Percentiles rank a stretch among this genome's conserved stretches.
phyloP scores from a whole-genome alignment of 345 rosid genomes.

The Eucalyptus caleyi region DNA sequence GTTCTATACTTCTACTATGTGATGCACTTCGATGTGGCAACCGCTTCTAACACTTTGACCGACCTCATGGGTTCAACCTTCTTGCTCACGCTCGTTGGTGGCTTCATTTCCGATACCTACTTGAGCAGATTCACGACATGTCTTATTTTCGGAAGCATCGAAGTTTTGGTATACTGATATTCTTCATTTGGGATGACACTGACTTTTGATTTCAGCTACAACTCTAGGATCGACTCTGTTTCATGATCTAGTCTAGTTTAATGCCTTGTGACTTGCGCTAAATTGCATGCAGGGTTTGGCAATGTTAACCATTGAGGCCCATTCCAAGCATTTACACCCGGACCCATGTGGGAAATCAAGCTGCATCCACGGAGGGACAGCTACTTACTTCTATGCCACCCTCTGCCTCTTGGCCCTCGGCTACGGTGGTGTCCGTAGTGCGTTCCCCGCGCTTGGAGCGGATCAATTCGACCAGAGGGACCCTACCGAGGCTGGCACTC shows the following conservation, averaged over 20 bases:
- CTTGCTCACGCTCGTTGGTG: conserved; percentile 40
- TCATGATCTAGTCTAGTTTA: not conserved
- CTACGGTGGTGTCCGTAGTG: conserved; percentile 26
- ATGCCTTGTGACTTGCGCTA: not conserved
- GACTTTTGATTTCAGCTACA: not conserved
- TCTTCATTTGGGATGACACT: not conserved
- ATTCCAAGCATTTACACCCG: conserved; percentile 23
- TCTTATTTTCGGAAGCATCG: conserved; percentile 23
- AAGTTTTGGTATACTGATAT: conserved; percentile 12
- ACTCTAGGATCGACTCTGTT: not conserved
- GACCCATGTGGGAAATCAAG: not conserved
- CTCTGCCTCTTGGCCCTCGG: conserved; percentile 26
- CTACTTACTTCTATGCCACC: conserved; percentile 17
- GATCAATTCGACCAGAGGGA: conserved; percentile 41
- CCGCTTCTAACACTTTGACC: conserved; percentile 37
- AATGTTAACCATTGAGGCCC: conserved; percentile 40
- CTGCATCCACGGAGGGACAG: conserved; percentile 21
- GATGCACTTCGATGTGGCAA: conserved; percentile 19
- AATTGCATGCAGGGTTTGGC: conserved; percentile 18
- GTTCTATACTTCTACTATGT: conserved; percentile 16
- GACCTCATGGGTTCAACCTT: conserved; percentile 40
- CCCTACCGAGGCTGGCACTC: conserved; percentile 20
- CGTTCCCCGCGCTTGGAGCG: conserved; percentile 37
- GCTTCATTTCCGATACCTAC: conserved; percentile 47
- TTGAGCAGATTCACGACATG: conserved; percentile 19